phyloP scores from a whole-genome alignment of 169 alveolate species.

The Eimeria falciformis region DNA sequence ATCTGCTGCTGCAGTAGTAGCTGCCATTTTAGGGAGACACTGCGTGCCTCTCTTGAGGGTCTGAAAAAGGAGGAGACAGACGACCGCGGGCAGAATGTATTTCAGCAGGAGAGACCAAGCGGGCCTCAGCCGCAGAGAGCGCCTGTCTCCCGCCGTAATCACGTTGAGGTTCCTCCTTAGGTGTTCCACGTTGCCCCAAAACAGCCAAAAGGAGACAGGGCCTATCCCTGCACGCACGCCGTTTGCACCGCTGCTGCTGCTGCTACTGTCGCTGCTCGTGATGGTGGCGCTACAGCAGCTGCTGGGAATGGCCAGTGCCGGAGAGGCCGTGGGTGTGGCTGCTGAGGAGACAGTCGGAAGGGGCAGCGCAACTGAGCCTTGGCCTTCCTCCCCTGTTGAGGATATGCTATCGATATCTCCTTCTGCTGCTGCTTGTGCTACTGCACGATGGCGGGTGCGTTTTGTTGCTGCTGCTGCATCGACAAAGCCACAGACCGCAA shows the following conservation, averaged over 20 bases:
- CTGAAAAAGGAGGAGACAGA: slow-evolving; percentile 38
- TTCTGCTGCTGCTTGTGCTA: slow-evolving; percentile 31
- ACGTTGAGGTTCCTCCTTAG: slow-evolving; percentile 37
- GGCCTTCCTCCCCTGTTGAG: background rate
- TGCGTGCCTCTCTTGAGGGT: slow-evolving; percentile 43
- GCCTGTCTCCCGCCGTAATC: slow-evolving; percentile 5
- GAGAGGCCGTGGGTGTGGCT: background rate
- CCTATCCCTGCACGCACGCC: background rate
- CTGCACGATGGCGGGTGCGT: background rate
- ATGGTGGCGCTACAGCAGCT: background rate
- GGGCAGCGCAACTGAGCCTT: too few relatives aligned
- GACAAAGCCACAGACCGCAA: background rate
- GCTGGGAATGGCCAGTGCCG: slow-evolving; percentile 1
- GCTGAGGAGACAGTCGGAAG: background rate
- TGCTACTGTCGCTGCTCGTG: background rate
- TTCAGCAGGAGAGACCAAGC: background rate
- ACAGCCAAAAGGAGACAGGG: slow-evolving; percentile 2
- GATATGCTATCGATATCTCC: background rate
- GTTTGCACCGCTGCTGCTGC: slow-evolving; percentile 22
- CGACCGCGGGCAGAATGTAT: slow-evolving; percentile 16
- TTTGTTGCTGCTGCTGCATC: slow-evolving; percentile 50
- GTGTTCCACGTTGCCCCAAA: slow-evolving; percentile 52
- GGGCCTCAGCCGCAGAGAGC: slow-evolving; percentile 29
- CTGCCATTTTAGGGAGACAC: slow-evolving; percentile 25
- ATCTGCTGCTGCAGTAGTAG: background rate